phyloP scores from a whole-genome alignment of 257 asterid genomes.

The Marsdenia floribunda region DNA sequence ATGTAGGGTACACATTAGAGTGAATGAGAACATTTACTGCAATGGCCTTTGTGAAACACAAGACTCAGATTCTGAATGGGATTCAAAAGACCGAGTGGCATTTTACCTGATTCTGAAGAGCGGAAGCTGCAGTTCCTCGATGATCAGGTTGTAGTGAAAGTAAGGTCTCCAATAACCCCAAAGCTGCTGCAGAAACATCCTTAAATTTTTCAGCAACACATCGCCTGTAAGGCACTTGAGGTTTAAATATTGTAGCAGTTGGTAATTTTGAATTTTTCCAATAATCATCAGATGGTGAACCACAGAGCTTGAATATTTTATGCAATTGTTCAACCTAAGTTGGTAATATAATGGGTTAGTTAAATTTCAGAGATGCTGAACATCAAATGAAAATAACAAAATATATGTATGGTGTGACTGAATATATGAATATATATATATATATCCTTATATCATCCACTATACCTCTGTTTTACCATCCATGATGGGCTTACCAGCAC shows the following conservation, averaged over 20 bases:
- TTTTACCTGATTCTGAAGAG: constrained; percentile 43
- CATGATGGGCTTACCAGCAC: constrained; percentile 60
- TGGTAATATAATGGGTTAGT: not conserved
- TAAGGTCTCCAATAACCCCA: constrained; percentile 37
- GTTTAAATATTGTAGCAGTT: constrained; percentile 40
- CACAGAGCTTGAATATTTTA: constrained; percentile 58
- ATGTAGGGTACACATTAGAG: too few species aligned
- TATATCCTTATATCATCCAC: too few species aligned
- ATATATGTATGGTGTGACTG: too few species aligned
- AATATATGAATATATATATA: too few species aligned
- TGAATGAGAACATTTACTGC: too few species aligned
- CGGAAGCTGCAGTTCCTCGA: constrained; percentile 50
- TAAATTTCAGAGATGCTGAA: not conserved
- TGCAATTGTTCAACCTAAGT: constrained; percentile 58
- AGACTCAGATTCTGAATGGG: not conserved
- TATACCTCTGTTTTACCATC: constrained; percentile 59
- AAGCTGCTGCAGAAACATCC: constrained; percentile 39
- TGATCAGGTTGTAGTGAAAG: constrained; percentile 47
- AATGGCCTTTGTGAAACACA: not conserved
- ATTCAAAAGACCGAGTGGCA: not conserved
- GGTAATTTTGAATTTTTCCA: constrained; percentile 51
- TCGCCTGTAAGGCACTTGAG: constrained; percentile 43
- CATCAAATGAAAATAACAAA: too few species aligned
- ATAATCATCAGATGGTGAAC: constrained; percentile 58
- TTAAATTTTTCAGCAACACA: constrained; percentile 39